A percentile compares a stretch with the other conserved stretches of the same genome.
Conservation (phyloP, 2,329 filamentous ascomycete genomes). For the Exophiala alcalophila region DNA sequence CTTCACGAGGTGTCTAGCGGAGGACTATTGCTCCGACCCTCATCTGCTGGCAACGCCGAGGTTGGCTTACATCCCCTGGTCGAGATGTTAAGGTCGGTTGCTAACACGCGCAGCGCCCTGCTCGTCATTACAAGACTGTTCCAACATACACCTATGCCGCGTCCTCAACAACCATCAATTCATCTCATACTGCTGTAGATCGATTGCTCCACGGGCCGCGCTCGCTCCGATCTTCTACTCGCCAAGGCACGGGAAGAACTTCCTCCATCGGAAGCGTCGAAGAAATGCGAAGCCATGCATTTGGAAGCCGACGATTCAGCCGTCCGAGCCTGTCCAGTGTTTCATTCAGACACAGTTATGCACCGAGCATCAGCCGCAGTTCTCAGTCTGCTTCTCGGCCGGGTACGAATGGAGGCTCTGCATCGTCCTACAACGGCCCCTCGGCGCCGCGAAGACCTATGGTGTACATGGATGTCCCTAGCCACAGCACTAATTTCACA, state of each 20-base stretch:
- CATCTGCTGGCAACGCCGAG: constrained; percentile 3
- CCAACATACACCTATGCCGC: constrained; percentile 5
- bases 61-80: constrained; percentile 1
- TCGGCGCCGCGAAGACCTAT: constrained; percentile 5
- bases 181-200: constrained; percentile 12
- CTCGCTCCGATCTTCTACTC: constrained; percentile 5
- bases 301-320: constrained; percentile 11
- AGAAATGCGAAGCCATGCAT: constrained; percentile 17
- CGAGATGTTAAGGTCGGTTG: not conserved
- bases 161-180: constrained; percentile 14
- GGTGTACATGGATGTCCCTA: constrained; percentile 17
- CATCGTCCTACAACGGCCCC: constrained; percentile 8
- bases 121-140: constrained; percentile 11
- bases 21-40: constrained; percentile 2
- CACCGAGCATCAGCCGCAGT: constrained; percentile 14
- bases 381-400: constrained; percentile 15
- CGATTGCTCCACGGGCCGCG: constrained; percentile 11
- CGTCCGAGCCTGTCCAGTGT: constrained; percentile 16
- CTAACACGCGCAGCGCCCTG: constrained; percentile 8
- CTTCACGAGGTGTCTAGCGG: constrained; percentile 11
- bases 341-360: constrained; percentile 16
- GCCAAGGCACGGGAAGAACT: constrained; percentile 3
- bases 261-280: constrained; percentile 21
- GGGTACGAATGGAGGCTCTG: constrained; percentile 13
- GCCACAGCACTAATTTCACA: constrained; percentile 2